These are phyloP conservation scores for Alternaria dauci DNA, from an alignment of 2,329 filamentous ascomycete species.

Conservation along the genomic window DNA sequence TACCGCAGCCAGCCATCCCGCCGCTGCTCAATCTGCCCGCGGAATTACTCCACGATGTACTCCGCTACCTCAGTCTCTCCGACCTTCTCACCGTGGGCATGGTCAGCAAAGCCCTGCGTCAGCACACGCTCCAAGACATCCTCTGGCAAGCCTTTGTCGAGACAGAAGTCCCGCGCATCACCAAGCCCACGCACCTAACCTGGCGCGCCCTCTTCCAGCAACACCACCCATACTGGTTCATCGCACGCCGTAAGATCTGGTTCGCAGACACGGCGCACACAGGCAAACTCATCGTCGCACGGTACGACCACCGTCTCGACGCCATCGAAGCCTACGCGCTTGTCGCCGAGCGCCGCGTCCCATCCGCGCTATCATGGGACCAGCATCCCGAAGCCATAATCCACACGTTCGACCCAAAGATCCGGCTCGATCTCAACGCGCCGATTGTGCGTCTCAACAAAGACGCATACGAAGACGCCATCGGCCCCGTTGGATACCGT, in stretches of 20 bases:
- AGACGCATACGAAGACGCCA: conserved; percentile 34
- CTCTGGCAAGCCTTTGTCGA: conserved; percentile 78
- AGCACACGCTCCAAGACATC: conserved; percentile 69
- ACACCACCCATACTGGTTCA: conserved; percentile 85
- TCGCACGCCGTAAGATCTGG: conserved; percentile 83
- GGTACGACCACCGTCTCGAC: conserved; percentile 75
- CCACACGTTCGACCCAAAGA: conserved; percentile 73
- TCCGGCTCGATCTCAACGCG: conserved; percentile 77
- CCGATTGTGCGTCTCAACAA: conserved; percentile 64
- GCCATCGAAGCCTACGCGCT: conserved; percentile 84
- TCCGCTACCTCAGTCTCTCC: conserved; percentile 69
- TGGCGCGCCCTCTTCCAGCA: conserved; percentile 77
- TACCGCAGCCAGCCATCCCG: conserved; percentile 7
- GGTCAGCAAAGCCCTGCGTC: conserved; percentile 68
- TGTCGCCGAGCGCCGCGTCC: conserved; percentile 68
- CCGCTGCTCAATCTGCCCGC: conserved; percentile 68
- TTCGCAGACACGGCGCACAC: conserved; percentile 77
- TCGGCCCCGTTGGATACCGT: conserved; percentile 41
- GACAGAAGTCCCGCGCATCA: conserved; percentile 60
- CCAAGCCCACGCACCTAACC: conserved; percentile 64
- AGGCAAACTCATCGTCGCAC: conserved; percentile 77
- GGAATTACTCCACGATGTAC: conserved; percentile 78
- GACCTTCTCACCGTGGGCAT: conserved; percentile 69
- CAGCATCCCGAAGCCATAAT: conserved; percentile 72
- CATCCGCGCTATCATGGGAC: conserved; percentile 69